These are phyloP conservation scores for Oehlia diaphana DNA, from an alignment of 192 early-diverging fungal genomes.

Conservation along the genomic window DNA sequence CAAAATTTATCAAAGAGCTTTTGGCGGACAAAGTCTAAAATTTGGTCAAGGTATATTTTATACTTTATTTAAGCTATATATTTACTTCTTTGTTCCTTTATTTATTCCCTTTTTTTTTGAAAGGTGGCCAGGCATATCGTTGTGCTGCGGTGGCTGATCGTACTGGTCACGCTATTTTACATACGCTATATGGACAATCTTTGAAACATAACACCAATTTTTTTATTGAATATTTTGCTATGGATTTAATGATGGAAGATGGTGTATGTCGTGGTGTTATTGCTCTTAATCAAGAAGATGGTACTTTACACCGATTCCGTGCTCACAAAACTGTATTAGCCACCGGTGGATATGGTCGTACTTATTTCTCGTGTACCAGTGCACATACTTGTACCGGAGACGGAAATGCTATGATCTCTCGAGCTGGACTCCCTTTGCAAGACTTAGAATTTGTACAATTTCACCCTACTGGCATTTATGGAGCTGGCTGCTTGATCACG, in stretches of 20 bases:
- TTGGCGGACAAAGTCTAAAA: slow-evolving; percentile 95
- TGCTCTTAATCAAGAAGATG: slow-evolving; percentile 98
- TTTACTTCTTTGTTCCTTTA: background rate
- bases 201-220: slow-evolving; percentile 94
- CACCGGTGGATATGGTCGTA: slow-evolving; percentile 99
- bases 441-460: slow-evolving; percentile 99
- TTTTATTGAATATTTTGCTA: slow-evolving; percentile 99
- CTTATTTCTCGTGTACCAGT: slow-evolving; percentile 97
- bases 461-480: slow-evolving; percentile 99
- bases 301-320: slow-evolving; percentile 96
- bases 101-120: background rate
- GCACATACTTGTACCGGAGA: slow-evolving; percentile 99
- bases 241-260: slow-evolving; percentile 99
- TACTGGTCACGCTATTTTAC: slow-evolving; percentile 96
- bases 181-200: slow-evolving; percentile 97
- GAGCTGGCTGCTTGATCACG: slow-evolving; percentile 96
- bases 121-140: slow-evolving; percentile 94
- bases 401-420: slow-evolving; percentile 98
- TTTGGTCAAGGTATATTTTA: slow-evolving; percentile 79
- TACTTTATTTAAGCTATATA: background rate
- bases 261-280: slow-evolving; percentile 95
- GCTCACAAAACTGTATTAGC: slow-evolving; percentile 97
- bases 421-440: slow-evolving; percentile 95
- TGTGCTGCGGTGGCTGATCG: slow-evolving; percentile 98
- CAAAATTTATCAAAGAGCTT: slow-evolving; percentile 98